phyloP scores from a whole-genome alignment of 139 green algal genomes.

The Gonium pectorale region DNA sequence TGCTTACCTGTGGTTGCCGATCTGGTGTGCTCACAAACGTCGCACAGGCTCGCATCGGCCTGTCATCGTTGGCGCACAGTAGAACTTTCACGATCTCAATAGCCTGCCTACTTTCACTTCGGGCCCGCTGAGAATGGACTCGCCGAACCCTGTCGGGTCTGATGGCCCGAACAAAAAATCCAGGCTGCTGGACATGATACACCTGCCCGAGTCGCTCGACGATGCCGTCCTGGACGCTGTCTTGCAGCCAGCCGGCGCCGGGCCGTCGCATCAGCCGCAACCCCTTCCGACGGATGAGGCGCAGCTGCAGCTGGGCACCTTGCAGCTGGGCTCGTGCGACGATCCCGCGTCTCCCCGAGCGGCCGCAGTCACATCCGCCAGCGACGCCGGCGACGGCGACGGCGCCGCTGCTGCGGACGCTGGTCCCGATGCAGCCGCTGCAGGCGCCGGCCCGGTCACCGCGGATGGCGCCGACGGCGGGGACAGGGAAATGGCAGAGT shows the following conservation, averaged over 20 bases:
- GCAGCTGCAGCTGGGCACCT: conserved; percentile 5
- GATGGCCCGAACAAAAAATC: conserved; percentile 33
- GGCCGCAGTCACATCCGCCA: background rate
- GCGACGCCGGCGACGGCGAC: no score
- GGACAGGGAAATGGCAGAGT: no score
- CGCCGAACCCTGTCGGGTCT: background rate
- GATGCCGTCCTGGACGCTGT: conserved; percentile 28
- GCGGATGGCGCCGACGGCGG: no score
- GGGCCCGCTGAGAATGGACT: no score
- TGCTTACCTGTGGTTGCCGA: no score
- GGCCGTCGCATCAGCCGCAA: background rate
- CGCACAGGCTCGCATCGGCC: no score
- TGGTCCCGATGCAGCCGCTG: background rate
- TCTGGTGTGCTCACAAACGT: no score
- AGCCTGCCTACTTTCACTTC: no score
- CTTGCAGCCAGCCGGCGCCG: background rate
- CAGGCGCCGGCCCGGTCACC: no score
- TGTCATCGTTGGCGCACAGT: no score
- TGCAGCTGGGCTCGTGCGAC: conserved; percentile 25
- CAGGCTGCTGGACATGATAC: background rate
- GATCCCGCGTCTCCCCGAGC: background rate
- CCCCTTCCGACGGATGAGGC: conserved; percentile 27
- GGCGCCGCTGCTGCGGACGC: no score
- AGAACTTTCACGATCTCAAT: no score
- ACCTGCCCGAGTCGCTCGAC: conserved; percentile 26